Percentiles rank a stretch among this genome's conserved stretches.
phyloP scores from a whole-genome alignment of 306 rosid genomes.

The Fagus sylvatica region DNA sequence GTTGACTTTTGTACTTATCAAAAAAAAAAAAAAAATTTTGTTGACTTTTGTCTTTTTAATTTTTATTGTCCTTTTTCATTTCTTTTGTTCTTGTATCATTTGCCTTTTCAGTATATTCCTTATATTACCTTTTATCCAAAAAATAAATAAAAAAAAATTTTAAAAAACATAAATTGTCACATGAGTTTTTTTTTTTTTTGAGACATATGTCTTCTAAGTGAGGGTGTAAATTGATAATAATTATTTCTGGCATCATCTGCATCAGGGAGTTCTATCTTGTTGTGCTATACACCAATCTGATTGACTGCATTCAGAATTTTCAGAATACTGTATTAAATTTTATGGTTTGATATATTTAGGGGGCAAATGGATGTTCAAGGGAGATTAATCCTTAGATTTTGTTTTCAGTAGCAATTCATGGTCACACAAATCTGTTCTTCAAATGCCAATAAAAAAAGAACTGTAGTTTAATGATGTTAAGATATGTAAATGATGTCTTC shows the following conservation, averaged over 20 bases:
- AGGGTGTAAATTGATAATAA: neutral
- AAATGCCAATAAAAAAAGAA: neutral
- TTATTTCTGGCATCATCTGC: neutral
- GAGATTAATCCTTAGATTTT: neutral
- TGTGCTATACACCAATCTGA: neutral
- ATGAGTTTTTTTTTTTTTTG: neutral
- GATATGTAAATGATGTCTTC: neutral
- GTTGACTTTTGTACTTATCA: too few relatives aligned
- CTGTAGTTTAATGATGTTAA: slow-evolving; percentile 5
- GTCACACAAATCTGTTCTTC: slow-evolving; percentile 6
- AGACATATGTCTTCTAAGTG: neutral
- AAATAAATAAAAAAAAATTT: neutral
- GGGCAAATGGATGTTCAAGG: slow-evolving; percentile 2
- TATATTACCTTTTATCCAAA: too few relatives aligned
- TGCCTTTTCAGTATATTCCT: too few relatives aligned
- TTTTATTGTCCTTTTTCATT: too few relatives aligned
- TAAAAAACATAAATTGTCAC: neutral
- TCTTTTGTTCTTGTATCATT: too few relatives aligned
- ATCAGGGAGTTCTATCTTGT: neutral
- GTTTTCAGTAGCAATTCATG: neutral
- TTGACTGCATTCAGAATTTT: neutral
- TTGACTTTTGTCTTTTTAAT: too few relatives aligned
- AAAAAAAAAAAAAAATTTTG: too few relatives aligned
- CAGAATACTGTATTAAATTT: neutral
- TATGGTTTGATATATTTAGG: neutral